A percentile compares a stretch with the other conserved stretches of the same genome.
Evolutionary conservation across 2,329 filamentous ascomycete genomes (phyloP).

Genomic region (Tolypocladium nubicola): DNA sequence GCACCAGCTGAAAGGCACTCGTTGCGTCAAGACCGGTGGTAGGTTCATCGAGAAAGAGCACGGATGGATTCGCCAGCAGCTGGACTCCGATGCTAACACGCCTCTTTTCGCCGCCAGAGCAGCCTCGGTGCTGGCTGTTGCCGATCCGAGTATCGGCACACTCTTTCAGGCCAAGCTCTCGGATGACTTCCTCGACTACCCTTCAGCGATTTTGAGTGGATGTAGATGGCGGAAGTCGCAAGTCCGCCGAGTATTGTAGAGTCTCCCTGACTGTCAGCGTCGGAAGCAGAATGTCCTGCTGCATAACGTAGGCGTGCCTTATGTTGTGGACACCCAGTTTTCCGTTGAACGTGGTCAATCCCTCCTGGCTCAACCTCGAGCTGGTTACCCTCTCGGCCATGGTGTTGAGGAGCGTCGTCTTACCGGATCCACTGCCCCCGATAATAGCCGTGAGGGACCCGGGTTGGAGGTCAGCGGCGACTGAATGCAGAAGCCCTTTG

Average conservation of each 20-base stretch:
- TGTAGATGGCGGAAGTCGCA: conserved; percentile 55
- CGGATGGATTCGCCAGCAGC: conserved; percentile 66
- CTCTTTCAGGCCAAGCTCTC: conserved; percentile 66
- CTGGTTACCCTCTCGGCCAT: conserved; percentile 60
- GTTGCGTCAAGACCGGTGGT: conserved; percentile 71
- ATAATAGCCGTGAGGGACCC: conserved; percentile 67
- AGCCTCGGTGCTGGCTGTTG: conserved; percentile 60
- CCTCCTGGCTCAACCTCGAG: conserved; percentile 37
- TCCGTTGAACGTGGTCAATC: conserved; percentile 52
- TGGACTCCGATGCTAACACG: conserved; percentile 70
- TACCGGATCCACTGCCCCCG: conserved; percentile 63
- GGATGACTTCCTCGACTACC: conserved; percentile 67
- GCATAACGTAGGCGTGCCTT: conserved; percentile 61
- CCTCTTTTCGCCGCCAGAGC: conserved; percentile 70
- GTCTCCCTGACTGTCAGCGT: conserved; percentile 70
- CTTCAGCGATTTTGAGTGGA: conserved; percentile 45
- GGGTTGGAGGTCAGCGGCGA: conserved; percentile 52
- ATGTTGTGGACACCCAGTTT: conserved; percentile 39
- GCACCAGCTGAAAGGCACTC: conserved; percentile 62
- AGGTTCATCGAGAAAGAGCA: conserved; percentile 70
- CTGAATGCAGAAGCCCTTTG: conserved; percentile 49
- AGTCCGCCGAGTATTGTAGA: conserved; percentile 59
- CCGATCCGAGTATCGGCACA: conserved; percentile 68
- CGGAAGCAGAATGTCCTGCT: conserved; percentile 64
- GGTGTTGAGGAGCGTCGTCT: conserved; percentile 61